Conservation (phyloP, 257 asterid species). For the Mentha longifolia region DNA sequence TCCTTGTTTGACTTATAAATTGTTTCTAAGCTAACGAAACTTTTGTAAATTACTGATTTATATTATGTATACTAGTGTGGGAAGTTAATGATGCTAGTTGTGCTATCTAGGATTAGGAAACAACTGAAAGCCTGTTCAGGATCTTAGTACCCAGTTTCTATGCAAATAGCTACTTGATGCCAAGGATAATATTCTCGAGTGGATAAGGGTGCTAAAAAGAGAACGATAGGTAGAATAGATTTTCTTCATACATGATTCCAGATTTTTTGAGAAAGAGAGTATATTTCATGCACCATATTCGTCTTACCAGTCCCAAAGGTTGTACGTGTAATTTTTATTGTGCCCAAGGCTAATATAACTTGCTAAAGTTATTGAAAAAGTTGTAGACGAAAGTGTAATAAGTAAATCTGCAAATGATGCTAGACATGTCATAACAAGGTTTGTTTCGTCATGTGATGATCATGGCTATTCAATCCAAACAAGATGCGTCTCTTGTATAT, state of each 20-base stretch:
- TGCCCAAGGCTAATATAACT: constrained; percentile 8
- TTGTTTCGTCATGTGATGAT: background rate
- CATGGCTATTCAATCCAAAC: background rate
- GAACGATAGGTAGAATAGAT: background rate
- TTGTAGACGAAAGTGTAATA: background rate
- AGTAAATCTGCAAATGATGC: constrained; percentile 6
- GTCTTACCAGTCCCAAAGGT: background rate
- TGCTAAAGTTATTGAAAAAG: background rate
- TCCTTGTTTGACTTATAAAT: background rate
- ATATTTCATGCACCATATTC: background rate
- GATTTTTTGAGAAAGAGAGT: background rate
- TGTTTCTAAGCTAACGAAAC: background rate
- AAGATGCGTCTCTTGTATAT: background rate
- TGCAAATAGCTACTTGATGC: constrained; percentile 1
- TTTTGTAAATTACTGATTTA: background rate
- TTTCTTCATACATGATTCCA: background rate
- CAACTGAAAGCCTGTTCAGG: background rate
- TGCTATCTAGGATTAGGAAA: background rate
- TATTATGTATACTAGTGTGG: background rate
- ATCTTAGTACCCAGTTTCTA: background rate
- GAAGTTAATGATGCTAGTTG: constrained; percentile 4
- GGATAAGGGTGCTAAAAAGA: background rate
- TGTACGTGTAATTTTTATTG: background rate
- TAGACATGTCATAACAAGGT: background rate
- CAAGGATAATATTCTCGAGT: background rate